phyloP scores from a whole-genome alignment of 2,329 filamentous ascomycete genomes.

The Byssothecium circinans region DNA sequence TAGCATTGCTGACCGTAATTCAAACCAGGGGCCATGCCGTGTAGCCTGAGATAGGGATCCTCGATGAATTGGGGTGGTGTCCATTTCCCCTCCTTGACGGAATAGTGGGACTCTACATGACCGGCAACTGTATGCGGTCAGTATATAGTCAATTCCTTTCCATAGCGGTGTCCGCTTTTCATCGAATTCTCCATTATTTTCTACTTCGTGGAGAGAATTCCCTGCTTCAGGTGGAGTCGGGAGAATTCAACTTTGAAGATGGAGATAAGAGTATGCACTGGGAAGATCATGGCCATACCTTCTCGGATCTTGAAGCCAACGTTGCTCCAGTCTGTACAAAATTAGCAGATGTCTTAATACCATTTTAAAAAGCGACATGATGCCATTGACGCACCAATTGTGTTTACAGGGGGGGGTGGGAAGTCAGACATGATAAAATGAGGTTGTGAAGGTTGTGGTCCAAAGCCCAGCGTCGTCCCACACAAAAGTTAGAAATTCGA shows the following conservation, averaged over 20 bases:
- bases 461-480: neutral
- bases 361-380: neutral
- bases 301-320: constrained; percentile 92
- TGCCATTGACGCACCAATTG: constrained; percentile 60
- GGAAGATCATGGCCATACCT: constrained; percentile 55
- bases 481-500: constrained; percentile 7
- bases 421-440: constrained; percentile 35
- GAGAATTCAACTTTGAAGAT: too few relatives aligned
- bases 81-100: constrained; percentile 74
- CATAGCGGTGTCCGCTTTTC: too few relatives aligned
- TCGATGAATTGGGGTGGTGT: constrained; percentile 74
- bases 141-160: neutral
- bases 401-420: constrained; percentile 75
- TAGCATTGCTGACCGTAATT: constrained; percentile 98
- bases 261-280: too few relatives aligned
- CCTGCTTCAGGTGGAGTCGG: neutral
- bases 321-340: constrained; percentile 75
- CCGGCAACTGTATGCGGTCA: constrained; percentile 69
- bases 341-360: constrained; percentile 2
- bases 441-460: neutral
- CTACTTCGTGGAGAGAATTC: too few relatives aligned
- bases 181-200: too few relatives aligned
- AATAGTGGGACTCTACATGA: constrained; percentile 88
- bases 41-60: constrained; percentile 83
- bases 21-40: constrained; percentile 91